Conservation (phyloP, 768 basidiomycete species). For the Panus rudis region DNA sequence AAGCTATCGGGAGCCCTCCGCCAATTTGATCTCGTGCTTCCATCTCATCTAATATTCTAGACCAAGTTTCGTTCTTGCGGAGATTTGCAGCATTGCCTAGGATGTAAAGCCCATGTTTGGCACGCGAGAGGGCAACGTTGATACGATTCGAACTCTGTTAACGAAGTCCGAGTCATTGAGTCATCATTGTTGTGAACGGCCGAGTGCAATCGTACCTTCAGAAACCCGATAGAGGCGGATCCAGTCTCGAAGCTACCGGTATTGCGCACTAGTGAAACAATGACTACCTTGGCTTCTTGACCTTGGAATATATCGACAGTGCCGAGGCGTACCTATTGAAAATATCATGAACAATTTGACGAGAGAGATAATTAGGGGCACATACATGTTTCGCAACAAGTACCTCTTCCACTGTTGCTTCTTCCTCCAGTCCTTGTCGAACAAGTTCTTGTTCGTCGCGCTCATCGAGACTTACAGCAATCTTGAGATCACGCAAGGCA, state of each 20-base stretch:
- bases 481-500: constrained; percentile 31
- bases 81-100: constrained; percentile 60
- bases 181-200: constrained; percentile 50
- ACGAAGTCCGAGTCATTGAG: constrained; percentile 3
- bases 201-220: constrained; percentile 57
- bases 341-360: not conserved
- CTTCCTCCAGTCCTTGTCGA: constrained; percentile 35
- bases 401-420: constrained; percentile 35
- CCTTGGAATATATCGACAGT: constrained; percentile 80
- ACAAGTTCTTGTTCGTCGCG: constrained; percentile 57
- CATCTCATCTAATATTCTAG: constrained; percentile 48
- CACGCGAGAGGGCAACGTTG: constrained; percentile 64
- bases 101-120: constrained; percentile 67
- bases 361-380: not conserved
- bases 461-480: constrained; percentile 65
- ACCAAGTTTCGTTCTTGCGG: constrained; percentile 51
- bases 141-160: constrained; percentile 14
- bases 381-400: constrained; percentile 46
- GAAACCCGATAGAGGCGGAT: constrained; percentile 52
- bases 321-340: constrained; percentile 53
- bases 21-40: constrained; percentile 41
- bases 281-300: constrained; percentile 62
- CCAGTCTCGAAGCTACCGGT: constrained; percentile 40
- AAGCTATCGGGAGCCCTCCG: constrained; percentile 46
- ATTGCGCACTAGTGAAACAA: constrained; percentile 70